Base-by-base conservation (phyloP, 2,329 filamentous ascomycete genomes). In the Paecilomyces formosus region DNA sequence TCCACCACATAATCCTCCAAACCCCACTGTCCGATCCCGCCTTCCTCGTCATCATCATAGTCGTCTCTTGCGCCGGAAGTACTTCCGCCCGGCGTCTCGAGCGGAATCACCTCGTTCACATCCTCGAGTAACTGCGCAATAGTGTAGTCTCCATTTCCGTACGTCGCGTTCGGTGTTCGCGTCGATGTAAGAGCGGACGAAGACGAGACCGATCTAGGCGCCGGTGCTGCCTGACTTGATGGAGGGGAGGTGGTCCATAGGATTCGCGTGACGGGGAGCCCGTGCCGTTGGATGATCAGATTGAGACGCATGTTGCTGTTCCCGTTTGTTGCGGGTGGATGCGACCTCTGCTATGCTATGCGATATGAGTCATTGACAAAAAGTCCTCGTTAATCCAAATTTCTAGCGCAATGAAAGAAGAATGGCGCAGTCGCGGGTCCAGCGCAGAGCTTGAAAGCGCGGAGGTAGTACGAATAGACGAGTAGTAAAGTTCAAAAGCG, bases 1-100 rank as follows among this genome's bases (percentile, higher is more conserved):
- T 95, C 89, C 30, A 96, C 90, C 8, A 84, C 84, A 72, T 97
- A 97, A 70, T 97, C 90, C 68, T 97, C 92, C 3, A 96, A 76
- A 0, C 90, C 91, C 90, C 91, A 96, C 60, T 91, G 71, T 8
- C 75, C 74, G n/a, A n/a, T 45, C 15, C 15, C 39, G 13, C 15
- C 6, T n/a, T 45, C 39, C 7, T 21, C 39, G 54, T 72, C 74
- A 49, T 72, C 74, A 49, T 62, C 66, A 39, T 72, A 70, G 8
- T 67, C 62, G 51, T 70, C 68, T 45, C 70, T 67, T 26, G 66
- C 58, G 21, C 59, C 68, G 2, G 68, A 66, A 49, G 30, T 51
- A 35, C 39, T 45, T 15, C 39, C 39, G 2, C 51, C 81, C 49
- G 81, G 81, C 58, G 87, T 86, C 76, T 96, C 92, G 0, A 97